Conservation (phyloP, 169 alveolate species). For the Plasmodium yoelii region DNA sequence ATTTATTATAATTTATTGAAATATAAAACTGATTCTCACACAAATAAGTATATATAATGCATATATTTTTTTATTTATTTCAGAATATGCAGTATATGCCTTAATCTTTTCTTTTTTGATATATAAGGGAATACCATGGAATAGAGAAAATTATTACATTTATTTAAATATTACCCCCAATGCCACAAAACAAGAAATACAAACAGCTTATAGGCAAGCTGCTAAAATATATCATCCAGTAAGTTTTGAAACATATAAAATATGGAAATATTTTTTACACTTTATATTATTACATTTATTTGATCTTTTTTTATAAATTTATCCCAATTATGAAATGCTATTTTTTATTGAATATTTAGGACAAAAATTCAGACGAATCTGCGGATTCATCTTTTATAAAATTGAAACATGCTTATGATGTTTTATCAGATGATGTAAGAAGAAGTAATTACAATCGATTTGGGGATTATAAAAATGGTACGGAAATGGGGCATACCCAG, state of each 20-base stretch:
- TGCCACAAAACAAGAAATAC: slow-evolving; percentile 74
- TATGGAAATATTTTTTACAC: not conserved
- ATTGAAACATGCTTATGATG: slow-evolving; percentile 62
- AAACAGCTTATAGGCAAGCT: slow-evolving; percentile 75
- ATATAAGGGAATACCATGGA: slow-evolving; percentile 76
- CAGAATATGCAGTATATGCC: slow-evolving; percentile 53
- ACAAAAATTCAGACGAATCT: slow-evolving; percentile 60
- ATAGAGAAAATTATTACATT: slow-evolving; percentile 54
- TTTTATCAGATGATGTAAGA: slow-evolving; percentile 59
- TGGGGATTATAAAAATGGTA: slow-evolving; percentile 77
- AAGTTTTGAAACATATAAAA: slow-evolving; percentile 2
- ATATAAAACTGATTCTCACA: not conserved
- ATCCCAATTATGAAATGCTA: not conserved
- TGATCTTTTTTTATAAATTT: not conserved
- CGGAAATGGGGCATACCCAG: not conserved
- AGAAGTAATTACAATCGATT: slow-evolving; percentile 74
- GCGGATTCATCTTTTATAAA: slow-evolving; percentile 69
- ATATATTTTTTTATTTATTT: not conserved
- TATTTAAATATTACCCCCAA: slow-evolving; percentile 59
- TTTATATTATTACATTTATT: too few species aligned
- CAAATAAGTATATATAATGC: not conserved
- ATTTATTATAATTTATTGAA: not conserved
- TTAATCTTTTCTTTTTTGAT: slow-evolving; percentile 51
- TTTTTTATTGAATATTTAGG: slow-evolving; percentile 18
- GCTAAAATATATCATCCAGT: slow-evolving; percentile 75